Evolutionary conservation across 352 stramenopile genomes (phyloP), one percentile per base, ranked within the genome.

Genomic region (Globisporangium sylvaticum): DNA sequence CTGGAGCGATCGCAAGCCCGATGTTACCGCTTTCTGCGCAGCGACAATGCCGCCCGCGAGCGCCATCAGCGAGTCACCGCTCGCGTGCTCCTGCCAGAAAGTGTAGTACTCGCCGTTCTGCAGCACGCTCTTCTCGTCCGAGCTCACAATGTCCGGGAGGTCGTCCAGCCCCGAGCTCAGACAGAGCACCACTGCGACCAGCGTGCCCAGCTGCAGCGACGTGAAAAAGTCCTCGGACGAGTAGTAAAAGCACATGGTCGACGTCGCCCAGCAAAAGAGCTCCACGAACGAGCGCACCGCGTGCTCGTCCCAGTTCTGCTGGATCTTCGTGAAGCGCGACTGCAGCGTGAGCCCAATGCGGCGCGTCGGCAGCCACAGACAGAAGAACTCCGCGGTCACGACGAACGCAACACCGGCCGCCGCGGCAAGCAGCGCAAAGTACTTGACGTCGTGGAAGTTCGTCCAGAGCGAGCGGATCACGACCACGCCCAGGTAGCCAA

Each of bases 371-470:
- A 92, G 70, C 87, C 83, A 94, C 0, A 94, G 76, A 34, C 83
- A 92, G 65, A 79, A 92, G 52, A 92, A 88, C 74, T 94, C 84
- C 44, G 81, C 87, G 2, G 75, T 91, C 37, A 89, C 67, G 8
- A 92, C 81, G 56, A 91, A 94, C 2, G 83, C 81, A 29, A 90
- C 84, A 18, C 84, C 84, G 0, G 83, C 87, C 22, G 80, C 83
- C 0, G 77, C 80, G 4, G 84, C 87, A 20, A 94, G 68, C 63
- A 89, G 63, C 27, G 84, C 81, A 59, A 92, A 92, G 46, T 79
- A 73, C 80, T 87, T 82, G n/a, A 90, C 72, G 64, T 92, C 84
- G 57, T 91, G 76, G 18, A 88, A 84, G 52, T 88, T 79, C 7
- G 81, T 72, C 80, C 81, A 90, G 7, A 92, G 69, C 31, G 83